Conservation (phyloP, 345 rosid species). For the Eucalyptus regnans region DNA sequence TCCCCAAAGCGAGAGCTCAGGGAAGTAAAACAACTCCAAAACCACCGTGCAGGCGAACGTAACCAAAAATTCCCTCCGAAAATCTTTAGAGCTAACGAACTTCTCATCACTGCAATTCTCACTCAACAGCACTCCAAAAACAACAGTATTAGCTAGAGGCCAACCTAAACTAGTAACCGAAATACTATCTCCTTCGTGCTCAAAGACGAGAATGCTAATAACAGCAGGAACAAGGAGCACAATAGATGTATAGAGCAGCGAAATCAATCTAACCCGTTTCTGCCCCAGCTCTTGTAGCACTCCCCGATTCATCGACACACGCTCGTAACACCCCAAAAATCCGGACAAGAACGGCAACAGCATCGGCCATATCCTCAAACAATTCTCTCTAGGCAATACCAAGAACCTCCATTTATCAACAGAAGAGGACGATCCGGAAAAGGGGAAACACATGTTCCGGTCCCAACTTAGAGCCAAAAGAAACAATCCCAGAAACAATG, state of each 20-base stretch:
- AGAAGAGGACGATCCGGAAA: slow-evolving; percentile 27
- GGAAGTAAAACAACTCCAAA: slow-evolving; percentile 71
- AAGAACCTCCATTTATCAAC: slow-evolving; percentile 25
- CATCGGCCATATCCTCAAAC: slow-evolving; percentile 77
- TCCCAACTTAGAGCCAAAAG: slow-evolving; percentile 84
- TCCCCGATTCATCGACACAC: slow-evolving; percentile 58
- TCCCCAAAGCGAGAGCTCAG: slow-evolving; percentile 83
- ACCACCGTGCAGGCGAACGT: slow-evolving; percentile 67
- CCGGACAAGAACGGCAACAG: slow-evolving; percentile 81
- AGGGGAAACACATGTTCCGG: slow-evolving; percentile 73
- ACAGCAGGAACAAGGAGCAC: slow-evolving; percentile 70
- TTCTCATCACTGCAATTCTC: slow-evolving; percentile 67
- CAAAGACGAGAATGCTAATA: slow-evolving; percentile 41
- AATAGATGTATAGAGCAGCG: slow-evolving; percentile 50
- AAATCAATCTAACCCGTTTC: slow-evolving; percentile 58
- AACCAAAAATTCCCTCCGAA: slow-evolving; percentile 53
- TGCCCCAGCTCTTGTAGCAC: slow-evolving; percentile 50
- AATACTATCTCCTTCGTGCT: slow-evolving; percentile 26
- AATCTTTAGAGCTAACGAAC: slow-evolving; percentile 43
- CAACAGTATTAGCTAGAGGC: slow-evolving; percentile 86
- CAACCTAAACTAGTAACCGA: slow-evolving; percentile 57
- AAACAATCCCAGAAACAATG: slow-evolving; percentile 50
- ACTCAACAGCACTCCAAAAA: slow-evolving; percentile 77
- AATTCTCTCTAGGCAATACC: slow-evolving; percentile 34
- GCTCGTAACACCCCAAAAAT: slow-evolving; percentile 77